A percentile compares a stretch with the other conserved stretches of the same genome.
Evolutionary conservation across 208 protist species (phyloP).

Genomic region (Phytomonas francai): DNA sequence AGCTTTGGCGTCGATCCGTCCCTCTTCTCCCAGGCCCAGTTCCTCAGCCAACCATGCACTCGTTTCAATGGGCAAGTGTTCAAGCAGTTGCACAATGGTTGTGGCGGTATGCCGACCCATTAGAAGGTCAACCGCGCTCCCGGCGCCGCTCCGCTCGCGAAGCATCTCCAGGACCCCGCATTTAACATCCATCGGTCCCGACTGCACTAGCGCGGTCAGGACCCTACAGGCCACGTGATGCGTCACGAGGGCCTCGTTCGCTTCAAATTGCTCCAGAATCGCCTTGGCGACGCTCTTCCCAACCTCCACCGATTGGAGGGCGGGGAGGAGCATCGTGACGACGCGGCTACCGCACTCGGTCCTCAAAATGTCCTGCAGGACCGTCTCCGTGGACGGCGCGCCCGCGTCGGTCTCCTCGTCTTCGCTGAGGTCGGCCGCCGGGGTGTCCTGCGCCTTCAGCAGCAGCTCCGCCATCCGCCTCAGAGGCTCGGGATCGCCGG

Average conservation of each 20-base stretch:
- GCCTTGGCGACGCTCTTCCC: slow-evolving; percentile 31
- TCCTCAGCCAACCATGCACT: slow-evolving; percentile 55
- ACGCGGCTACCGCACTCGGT: slow-evolving; percentile 73
- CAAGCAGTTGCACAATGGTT: slow-evolving; percentile 67
- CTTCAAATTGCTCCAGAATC: slow-evolving; percentile 70
- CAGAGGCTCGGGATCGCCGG: neutral
- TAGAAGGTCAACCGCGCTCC: slow-evolving; percentile 41
- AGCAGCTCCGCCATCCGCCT: slow-evolving; percentile 17
- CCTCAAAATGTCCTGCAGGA: slow-evolving; percentile 71
- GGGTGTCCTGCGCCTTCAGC: slow-evolving; percentile 12
- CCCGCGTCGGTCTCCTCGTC: slow-evolving; percentile 22
- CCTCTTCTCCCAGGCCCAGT: slow-evolving; percentile 28
- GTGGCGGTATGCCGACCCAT: slow-evolving; percentile 67
- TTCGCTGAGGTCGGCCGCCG: slow-evolving; percentile 16
- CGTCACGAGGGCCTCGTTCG: slow-evolving; percentile 62
- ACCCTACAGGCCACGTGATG: slow-evolving; percentile 81
- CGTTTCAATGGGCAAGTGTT: slow-evolving; percentile 34
- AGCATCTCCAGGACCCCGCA: slow-evolving; percentile 54
- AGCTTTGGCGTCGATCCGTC: slow-evolving; percentile 16
- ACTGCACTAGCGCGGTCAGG: slow-evolving; percentile 68
- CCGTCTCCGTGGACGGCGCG: slow-evolving; percentile 29
- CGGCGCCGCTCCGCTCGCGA: slow-evolving; percentile 38
- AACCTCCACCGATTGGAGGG: slow-evolving; percentile 32
- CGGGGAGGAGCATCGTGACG: slow-evolving; percentile 53
- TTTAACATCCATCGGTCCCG: slow-evolving; percentile 17